A percentile compares a stretch with the other conserved stretches of the same genome.
Conservation (phyloP, 495 filamentous ascomycete species). For the Hamigera avellanea region DNA sequence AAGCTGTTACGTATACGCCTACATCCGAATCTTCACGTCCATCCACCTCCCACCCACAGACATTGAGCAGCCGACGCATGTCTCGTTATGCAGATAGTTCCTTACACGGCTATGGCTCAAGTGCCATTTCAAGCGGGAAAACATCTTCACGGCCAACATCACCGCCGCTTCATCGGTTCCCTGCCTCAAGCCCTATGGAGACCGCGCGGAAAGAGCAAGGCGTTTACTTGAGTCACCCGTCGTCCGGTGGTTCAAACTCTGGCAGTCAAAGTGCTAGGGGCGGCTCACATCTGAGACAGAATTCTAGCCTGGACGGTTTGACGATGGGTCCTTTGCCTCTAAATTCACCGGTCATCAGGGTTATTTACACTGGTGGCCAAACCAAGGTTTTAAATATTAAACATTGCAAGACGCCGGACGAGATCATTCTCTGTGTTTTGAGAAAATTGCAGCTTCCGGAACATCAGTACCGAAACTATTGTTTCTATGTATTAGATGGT, state of each 20-base stretch:
- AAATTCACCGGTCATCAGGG: constrained; percentile 72
- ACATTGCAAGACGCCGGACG: constrained; percentile 79
- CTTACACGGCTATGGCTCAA: constrained; percentile 13
- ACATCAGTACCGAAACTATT: constrained; percentile 67
- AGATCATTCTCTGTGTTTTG: constrained; percentile 75
- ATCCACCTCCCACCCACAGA: constrained; percentile 39
- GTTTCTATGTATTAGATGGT: constrained; percentile 73
- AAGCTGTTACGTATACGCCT: constrained; percentile 43
- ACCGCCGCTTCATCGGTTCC: constrained; percentile 44
- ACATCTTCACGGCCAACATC: constrained; percentile 58
- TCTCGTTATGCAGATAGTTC: constrained; percentile 51
- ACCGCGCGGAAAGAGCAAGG: constrained; percentile 35
- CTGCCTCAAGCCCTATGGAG: constrained; percentile 41
- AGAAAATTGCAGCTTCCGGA: constrained; percentile 70
- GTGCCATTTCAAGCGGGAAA: constrained; percentile 24
- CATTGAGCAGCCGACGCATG: constrained; percentile 57
- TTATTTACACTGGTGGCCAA: constrained; percentile 83
- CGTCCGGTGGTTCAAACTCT: constrained; percentile 34
- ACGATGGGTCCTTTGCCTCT: constrained; percentile 70
- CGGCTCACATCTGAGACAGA: constrained; percentile 36
- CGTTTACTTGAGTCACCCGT: constrained; percentile 40
- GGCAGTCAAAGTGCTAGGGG: constrained; percentile 24
- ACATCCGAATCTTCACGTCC: constrained; percentile 59
- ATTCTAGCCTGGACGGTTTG: constrained; percentile 66
- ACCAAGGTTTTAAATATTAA: constrained; percentile 86